These are phyloP conservation scores for Fraxinus excelsior DNA, from an alignment of 257 asterid genomes.

Conservation along the genomic window DNA sequence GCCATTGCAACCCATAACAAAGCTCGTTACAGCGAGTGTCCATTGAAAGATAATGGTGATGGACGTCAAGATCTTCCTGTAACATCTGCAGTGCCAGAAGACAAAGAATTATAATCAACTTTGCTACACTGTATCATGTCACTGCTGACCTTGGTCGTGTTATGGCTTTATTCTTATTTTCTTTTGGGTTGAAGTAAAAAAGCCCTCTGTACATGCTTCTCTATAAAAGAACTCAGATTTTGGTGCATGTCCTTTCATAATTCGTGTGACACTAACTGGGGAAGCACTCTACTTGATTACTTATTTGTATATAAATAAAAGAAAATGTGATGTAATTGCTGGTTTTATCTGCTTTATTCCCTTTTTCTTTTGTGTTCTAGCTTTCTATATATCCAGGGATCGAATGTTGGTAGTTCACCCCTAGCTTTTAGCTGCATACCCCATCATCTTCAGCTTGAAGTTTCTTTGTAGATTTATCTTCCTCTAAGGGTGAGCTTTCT, in stretches of 20 bases:
- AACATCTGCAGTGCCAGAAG: slow-evolving; percentile 24
- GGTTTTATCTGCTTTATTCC: slow-evolving; percentile 31
- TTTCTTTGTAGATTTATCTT: background rate
- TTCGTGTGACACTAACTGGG: background rate
- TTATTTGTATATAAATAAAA: slow-evolving; percentile 12
- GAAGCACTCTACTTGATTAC: slow-evolving; percentile 13
- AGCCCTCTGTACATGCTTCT: slow-evolving; percentile 12
- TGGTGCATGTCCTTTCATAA: background rate
- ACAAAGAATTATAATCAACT: slow-evolving; percentile 20
- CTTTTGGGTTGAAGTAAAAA: background rate
- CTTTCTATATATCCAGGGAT: background rate
- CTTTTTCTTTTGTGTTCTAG: slow-evolving; percentile 22
- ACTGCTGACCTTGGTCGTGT: background rate
- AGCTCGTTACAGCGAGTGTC: slow-evolving; percentile 23
- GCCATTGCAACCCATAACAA: slow-evolving; percentile 50
- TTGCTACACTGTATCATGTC: background rate
- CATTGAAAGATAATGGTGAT: slow-evolving; percentile 28
- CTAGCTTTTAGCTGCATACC: background rate
- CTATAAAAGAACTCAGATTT: slow-evolving; percentile 6
- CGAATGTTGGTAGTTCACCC: background rate
- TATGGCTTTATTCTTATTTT: background rate
- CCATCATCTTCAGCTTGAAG: background rate
- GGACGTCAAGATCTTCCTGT: slow-evolving; percentile 24
- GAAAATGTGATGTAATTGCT: background rate
- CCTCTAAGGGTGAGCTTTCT: background rate